Conservation (phyloP, 768 basidiomycete genomes). For the Melanogaster broomeanus region DNA sequence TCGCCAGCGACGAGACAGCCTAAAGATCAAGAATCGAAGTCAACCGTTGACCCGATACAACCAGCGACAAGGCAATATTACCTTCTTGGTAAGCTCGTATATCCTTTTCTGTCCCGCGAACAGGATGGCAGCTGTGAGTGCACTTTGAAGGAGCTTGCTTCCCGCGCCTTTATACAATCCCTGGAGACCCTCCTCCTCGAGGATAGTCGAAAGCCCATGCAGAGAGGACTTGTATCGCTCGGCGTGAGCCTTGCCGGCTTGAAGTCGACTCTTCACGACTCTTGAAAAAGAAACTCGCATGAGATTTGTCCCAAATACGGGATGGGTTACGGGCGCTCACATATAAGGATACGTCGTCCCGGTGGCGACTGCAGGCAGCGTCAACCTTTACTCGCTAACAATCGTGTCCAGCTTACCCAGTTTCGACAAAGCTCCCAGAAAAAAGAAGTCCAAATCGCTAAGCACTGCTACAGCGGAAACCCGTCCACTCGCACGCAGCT, state of each 20-base stretch:
- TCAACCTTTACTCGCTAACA: neutral
- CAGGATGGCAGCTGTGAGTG: constrained; percentile 90
- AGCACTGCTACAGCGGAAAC: constrained; percentile 51
- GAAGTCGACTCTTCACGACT: constrained; percentile 78
- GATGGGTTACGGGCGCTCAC: constrained; percentile 37
- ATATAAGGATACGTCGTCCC: constrained; percentile 73
- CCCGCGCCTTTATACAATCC: constrained; percentile 87
- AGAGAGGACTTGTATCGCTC: constrained; percentile 74
- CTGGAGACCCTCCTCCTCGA: constrained; percentile 75
- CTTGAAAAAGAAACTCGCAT: constrained; percentile 25
- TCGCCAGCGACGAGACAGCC: constrained; percentile 12
- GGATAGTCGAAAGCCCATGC: constrained; percentile 75
- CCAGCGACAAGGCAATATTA: constrained; percentile 8
- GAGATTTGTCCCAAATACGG: neutral
- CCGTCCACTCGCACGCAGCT: constrained; percentile 48
- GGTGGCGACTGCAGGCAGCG: constrained; percentile 43
- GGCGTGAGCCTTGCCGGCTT: constrained; percentile 70
- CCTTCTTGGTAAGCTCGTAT: constrained; percentile 68
- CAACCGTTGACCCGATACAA: neutral
- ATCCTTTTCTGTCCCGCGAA: constrained; percentile 88
- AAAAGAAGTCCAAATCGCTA: constrained; percentile 88
- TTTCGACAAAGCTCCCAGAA: constrained; percentile 94
- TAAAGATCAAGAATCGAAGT: constrained; percentile 1
- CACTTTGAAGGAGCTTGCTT: constrained; percentile 89
- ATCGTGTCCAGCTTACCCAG: constrained; percentile 51